Evolutionary conservation across 225 moss, liverwort and hornwort species (phyloP).

Genomic region (Marchantia polymorpha): DNA sequence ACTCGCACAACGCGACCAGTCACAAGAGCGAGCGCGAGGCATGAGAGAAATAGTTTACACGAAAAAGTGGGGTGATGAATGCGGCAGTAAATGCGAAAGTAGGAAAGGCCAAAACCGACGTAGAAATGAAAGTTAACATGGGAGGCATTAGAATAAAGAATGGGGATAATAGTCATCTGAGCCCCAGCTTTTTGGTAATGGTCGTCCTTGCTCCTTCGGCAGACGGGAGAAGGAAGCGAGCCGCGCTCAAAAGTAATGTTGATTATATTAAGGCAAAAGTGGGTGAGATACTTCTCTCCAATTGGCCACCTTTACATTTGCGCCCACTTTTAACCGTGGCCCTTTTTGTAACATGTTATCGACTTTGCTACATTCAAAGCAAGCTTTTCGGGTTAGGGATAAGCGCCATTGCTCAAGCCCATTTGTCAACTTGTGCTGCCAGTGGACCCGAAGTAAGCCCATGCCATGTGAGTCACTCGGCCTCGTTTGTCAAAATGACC

Average conservation of each 20-base stretch:
- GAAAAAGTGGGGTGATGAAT: no score
- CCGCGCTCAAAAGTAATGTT: background rate
- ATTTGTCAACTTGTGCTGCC: conserved; percentile 8
- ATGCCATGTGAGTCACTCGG: no score
- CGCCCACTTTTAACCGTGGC: background rate
- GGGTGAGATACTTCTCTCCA: background rate
- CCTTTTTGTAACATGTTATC: background rate
- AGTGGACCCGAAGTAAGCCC: background rate
- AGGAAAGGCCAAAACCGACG: no score
- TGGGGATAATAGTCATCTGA: background rate
- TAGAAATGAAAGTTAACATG: no score
- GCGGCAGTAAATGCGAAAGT: no score
- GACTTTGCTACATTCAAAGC: background rate
- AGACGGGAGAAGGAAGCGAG: background rate
- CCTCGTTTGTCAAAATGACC: no score
- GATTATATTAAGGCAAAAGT: conserved; percentile 7
- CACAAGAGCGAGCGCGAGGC: no score
- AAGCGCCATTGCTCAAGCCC: background rate
- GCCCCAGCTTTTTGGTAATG: background rate
- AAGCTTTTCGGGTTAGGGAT: conserved; percentile 6
- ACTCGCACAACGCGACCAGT: no score
- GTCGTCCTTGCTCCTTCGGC: background rate
- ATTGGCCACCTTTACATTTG: conserved; percentile 1
- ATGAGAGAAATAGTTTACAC: no score
- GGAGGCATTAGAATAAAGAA: background rate